phyloP scores from a whole-genome alignment of 495 filamentous ascomycete genomes.

The Penicillium herquei region DNA sequence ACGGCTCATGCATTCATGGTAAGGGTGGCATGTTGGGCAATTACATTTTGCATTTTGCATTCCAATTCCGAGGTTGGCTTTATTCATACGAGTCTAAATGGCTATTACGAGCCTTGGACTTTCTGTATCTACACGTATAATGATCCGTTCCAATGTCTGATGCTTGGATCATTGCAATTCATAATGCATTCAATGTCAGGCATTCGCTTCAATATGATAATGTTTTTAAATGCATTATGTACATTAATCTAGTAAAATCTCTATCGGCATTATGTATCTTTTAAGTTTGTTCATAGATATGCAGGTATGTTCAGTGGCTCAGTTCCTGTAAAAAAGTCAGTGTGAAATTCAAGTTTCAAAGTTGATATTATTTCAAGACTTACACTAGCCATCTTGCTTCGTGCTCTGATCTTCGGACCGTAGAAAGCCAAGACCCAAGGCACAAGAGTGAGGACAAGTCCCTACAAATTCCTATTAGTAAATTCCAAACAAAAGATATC shows the following conservation, averaged over 20 bases:
- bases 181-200: no score
- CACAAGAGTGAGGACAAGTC: conserved; percentile 66
- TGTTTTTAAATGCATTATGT: neutral
- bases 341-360: neutral
- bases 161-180: no score
- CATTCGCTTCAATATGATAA: neutral
- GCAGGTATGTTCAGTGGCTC: neutral
- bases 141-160: no score
- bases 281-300: no score
- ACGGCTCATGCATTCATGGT: neutral
- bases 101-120: neutral
- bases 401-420: conserved; percentile 73
- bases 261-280: no score
- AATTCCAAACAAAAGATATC: neutral
- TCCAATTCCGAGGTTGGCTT: neutral
- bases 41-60: neutral
- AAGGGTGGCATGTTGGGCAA: neutral
- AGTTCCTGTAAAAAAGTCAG: neutral
- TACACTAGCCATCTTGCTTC: conserved; percentile 72
- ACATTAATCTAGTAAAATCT: neutral
- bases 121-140: neutral
- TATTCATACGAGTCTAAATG: no score
- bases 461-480: conserved; percentile 30
- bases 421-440: conserved; percentile 85
- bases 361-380: conserved; percentile 10